Evolutionary conservation across 805 yeast genomes (phyloP).

Genomic region (Pichia cephalocereana): DNA sequence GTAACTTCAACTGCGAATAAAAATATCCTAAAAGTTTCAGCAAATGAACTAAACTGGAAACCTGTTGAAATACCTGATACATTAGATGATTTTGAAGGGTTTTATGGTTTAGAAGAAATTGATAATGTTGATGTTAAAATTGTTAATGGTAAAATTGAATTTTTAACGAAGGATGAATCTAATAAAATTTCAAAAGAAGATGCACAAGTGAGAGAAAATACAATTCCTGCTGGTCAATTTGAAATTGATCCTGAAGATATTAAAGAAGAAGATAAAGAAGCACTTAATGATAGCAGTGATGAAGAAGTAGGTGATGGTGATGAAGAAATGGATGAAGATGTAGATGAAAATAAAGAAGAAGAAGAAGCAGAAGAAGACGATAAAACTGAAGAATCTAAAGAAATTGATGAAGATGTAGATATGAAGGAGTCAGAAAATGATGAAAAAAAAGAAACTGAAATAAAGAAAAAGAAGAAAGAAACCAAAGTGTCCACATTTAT

Average conservation of each 20-base stretch:
- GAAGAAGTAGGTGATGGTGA: conserved; percentile 5
- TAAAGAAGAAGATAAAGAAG: conserved; percentile 15
- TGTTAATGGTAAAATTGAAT: conserved; percentile 58
- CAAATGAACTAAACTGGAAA: conserved; percentile 63
- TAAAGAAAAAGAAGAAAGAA: conserved; percentile 5
- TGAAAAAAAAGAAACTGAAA: background rate
- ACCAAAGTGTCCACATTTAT: conserved; percentile 5
- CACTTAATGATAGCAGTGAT: conserved; percentile 7
- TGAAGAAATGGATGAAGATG: conserved; percentile 1
- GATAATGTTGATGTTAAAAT: conserved; percentile 85
- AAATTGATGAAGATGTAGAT: no score
- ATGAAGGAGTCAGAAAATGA: background rate
- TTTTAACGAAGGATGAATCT: conserved; percentile 33
- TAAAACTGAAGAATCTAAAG: background rate
- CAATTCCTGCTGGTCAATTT: conserved; percentile 18
- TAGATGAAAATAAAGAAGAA: background rate
- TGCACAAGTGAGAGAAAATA: conserved; percentile 15
- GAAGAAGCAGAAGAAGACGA: background rate
- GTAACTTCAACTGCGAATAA: conserved; percentile 12
- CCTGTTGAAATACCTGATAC: conserved; percentile 75
- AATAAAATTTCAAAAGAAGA: conserved; percentile 14
- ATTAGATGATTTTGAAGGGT: conserved; percentile 80
- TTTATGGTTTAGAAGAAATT: conserved; percentile 87
- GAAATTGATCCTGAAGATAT: conserved; percentile 15
- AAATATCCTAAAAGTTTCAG: conserved; percentile 25